Conservation (phyloP, 1,139 yeast genomes). For the Kodamaea sp. region DNA sequence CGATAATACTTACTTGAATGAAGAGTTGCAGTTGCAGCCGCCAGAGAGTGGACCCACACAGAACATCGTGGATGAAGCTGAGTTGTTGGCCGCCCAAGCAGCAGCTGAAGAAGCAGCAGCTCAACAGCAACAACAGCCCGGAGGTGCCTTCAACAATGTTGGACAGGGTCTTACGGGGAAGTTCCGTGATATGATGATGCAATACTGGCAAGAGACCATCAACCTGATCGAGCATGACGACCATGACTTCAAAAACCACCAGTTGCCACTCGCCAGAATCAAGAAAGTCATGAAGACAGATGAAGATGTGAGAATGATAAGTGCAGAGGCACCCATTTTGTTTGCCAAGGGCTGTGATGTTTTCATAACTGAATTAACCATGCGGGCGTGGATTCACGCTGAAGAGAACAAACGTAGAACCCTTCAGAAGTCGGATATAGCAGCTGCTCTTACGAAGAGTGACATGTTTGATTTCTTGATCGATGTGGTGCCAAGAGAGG, state of each 20-base stretch:
- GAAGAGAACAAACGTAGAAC: constrained; percentile 95
- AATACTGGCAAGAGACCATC: constrained; percentile 95
- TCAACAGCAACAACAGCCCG: constrained; percentile 47
- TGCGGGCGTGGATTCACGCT: constrained; percentile 99
- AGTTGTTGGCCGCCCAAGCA: constrained; percentile 41
- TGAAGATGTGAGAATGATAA: constrained; percentile 94
- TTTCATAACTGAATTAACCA: constrained; percentile 91
- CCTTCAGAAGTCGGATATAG: constrained; percentile 88
- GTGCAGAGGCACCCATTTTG: constrained; percentile 95
- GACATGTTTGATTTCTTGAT: constrained; percentile 97
- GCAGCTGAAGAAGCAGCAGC: constrained; percentile 54
- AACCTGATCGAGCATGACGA: constrained; percentile 87
- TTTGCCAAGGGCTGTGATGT: constrained; percentile 98
- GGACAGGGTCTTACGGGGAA: constrained; percentile 89
- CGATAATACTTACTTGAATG: constrained; percentile 17
- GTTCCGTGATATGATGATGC: constrained; percentile 86
- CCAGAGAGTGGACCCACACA: constrained; percentile 13
- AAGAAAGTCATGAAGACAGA: constrained; percentile 98
- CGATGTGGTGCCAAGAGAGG: constrained; percentile 91
- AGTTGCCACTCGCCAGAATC: constrained; percentile 89
- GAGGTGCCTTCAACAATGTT: constrained; percentile 85
- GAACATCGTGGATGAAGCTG: constrained; percentile 20
- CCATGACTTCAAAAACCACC: constrained; percentile 92
- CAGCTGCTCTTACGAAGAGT: constrained; percentile 89
- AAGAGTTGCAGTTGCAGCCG: constrained; percentile 14